phyloP scores from a whole-genome alignment of 768 basidiomycete species.

The Tephrocybe sp. region DNA sequence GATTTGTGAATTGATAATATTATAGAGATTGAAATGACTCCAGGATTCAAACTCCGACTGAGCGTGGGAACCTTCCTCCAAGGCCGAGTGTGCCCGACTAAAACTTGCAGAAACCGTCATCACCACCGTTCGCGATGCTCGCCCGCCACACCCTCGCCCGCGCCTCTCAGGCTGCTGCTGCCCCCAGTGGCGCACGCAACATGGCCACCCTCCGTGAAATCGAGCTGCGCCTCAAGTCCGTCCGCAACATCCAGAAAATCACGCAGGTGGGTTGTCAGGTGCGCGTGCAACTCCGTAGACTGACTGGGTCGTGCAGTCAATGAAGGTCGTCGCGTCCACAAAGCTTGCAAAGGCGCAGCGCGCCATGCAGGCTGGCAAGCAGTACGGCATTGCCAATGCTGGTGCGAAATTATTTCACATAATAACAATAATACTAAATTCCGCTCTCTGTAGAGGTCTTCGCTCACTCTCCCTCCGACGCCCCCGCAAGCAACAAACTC shows the following conservation, averaged over 20 bases:
- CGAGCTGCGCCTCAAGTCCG: slow-evolving; percentile 94
- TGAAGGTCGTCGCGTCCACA: slow-evolving; percentile 99
- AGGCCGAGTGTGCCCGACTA: slow-evolving; percentile 44
- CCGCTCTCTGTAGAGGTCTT: slow-evolving; percentile 76
- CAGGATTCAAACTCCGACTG: slow-evolving; percentile 23
- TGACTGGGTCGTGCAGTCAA: slow-evolving; percentile 56
- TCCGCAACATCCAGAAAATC: slow-evolving; percentile 99
- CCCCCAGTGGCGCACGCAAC: slow-evolving; percentile 64
- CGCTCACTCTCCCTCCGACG: slow-evolving; percentile 69
- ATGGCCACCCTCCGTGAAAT: slow-evolving; percentile 99
- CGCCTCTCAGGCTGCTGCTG: slow-evolving; percentile 36
- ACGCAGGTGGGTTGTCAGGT: slow-evolving; percentile 69
- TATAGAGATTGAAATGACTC: neutral
- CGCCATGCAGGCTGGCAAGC: slow-evolving; percentile 89
- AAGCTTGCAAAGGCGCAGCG: slow-evolving; percentile 94
- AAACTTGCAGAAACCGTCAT: slow-evolving; percentile 15
- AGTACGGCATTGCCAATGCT: slow-evolving; percentile 89
- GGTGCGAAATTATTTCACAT: slow-evolving; percentile 46
- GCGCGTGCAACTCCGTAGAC: neutral
- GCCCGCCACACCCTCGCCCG: slow-evolving; percentile 47
- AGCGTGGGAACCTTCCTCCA: slow-evolving; percentile 30
- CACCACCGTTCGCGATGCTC: slow-evolving; percentile 38
- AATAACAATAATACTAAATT: neutral
- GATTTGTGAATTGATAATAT: neutral
- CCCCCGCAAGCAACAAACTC: slow-evolving; percentile 73